Percentiles rank a stretch among this genome's conserved stretches.
Conservation (phyloP, 2,329 filamentous ascomycete genomes). For the Fusarium irregulare region DNA sequence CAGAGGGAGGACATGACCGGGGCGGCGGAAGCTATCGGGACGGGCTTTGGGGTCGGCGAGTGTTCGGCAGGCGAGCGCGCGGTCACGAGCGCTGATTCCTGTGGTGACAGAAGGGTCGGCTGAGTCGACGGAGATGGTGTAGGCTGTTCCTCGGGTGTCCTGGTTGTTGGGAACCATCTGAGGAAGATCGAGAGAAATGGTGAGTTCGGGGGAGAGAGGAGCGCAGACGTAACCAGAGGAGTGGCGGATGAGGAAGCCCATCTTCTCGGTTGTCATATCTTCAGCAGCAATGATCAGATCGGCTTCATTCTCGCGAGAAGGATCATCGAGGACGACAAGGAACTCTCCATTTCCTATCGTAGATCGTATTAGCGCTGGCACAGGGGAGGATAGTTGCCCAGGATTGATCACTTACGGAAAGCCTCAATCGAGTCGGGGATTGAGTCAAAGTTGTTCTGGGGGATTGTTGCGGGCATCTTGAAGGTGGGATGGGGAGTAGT, state of each 20-base stretch:
- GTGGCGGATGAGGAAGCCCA: conserved; percentile 95
- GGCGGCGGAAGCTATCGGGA: conserved; percentile 76
- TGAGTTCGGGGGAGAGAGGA: conserved; percentile 77
- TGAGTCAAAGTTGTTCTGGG: conserved; percentile 68
- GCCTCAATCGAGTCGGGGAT: conserved; percentile 73
- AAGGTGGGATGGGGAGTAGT: conserved; percentile 1
- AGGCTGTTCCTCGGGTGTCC: conserved; percentile 91
- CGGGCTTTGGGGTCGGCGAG: conserved; percentile 75
- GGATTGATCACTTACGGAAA: conserved; percentile 64
- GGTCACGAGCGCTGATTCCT: conserved; percentile 90
- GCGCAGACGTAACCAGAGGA: conserved; percentile 92
- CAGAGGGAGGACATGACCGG: conserved; percentile 91
- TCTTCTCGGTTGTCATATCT: conserved; percentile 85
- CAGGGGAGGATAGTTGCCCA: neutral
- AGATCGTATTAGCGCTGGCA: conserved; percentile 23
- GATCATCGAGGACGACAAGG: conserved; percentile 93
- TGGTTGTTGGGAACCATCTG: conserved; percentile 84
- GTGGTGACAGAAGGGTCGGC: conserved; percentile 79
- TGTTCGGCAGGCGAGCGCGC: conserved; percentile 81
- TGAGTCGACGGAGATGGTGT: conserved; percentile 90
- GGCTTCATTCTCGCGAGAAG: conserved; percentile 95
- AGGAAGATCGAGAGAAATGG: conserved; percentile 78
- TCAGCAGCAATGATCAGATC: conserved; percentile 95
- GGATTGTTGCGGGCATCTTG: conserved; percentile 64
- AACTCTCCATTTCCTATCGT: conserved; percentile 81